Conservation (phyloP, 1,284 basidiomycete species). For the Mycosarcoma mackinlayi region DNA sequence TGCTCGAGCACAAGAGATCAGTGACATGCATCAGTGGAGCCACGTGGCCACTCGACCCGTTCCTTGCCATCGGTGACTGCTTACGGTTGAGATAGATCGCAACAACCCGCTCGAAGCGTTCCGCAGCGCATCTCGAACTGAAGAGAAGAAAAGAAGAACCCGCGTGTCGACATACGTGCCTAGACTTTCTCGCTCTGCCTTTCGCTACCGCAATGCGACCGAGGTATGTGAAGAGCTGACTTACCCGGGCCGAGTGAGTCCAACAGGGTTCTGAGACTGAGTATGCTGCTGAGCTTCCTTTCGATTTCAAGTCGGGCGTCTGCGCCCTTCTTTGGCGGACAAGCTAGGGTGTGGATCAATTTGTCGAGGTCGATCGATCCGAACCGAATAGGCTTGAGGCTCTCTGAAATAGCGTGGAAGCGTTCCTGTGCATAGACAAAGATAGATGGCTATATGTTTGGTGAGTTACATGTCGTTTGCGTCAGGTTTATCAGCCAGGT, state of each 20-base stretch:
- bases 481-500: no score
- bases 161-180: neutral
- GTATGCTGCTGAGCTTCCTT: slow-evolving; percentile 78
- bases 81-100: slow-evolving; percentile 75
- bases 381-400: slow-evolving; percentile 75
- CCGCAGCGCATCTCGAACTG: slow-evolving; percentile 75
- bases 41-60: no score
- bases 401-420: slow-evolving; percentile 77
- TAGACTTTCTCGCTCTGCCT: neutral
- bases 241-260: slow-evolving; percentile 29
- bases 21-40: neutral
- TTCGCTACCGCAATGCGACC: no score
- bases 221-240: neutral
- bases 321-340: slow-evolving; percentile 17
- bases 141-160: neutral
- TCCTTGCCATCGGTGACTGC: slow-evolving; percentile 27
- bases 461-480: neutral
- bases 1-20: slow-evolving; percentile 60
- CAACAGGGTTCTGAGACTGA: slow-evolving; percentile 77
- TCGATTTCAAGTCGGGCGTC: slow-evolving; percentile 73
- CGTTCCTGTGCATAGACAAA: slow-evolving; percentile 70
- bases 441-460: neutral
- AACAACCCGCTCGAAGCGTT: slow-evolving; percentile 76
- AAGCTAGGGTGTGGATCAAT: slow-evolving; percentile 72
- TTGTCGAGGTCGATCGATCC: slow-evolving; percentile 84